Conservation (phyloP, 2,329 filamentous ascomycete species). For the Xylariales sp. region DNA sequence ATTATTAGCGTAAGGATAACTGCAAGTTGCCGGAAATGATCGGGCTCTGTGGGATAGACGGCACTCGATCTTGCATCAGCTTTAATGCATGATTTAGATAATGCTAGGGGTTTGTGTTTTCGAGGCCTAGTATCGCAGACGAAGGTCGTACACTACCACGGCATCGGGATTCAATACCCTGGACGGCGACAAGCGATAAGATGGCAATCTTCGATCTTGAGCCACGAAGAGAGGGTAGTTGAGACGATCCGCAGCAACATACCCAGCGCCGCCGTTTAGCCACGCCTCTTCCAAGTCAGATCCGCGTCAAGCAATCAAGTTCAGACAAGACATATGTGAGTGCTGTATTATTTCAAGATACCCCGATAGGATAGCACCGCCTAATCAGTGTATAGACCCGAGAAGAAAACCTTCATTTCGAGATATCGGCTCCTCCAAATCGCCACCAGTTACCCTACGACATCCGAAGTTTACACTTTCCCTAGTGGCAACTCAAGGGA, state of each 20-base stretch:
- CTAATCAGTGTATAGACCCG: constrained; percentile 5
- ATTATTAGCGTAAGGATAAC: constrained; percentile 1
- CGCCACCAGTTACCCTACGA: background rate
- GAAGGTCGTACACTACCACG: constrained; percentile 13
- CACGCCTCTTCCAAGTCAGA: background rate
- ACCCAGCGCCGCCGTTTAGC: background rate
- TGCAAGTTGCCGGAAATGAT: constrained; percentile 23
- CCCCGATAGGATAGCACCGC: constrained; percentile 22
- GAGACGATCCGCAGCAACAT: constrained; percentile 1
- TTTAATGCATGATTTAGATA: constrained; percentile 22
- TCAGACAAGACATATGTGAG: constrained; percentile 19
- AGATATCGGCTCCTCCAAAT: background rate
- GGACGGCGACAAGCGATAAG: background rate
- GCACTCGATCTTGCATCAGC: constrained; percentile 34
- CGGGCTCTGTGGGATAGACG: constrained; percentile 26
- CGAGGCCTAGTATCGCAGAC: background rate
- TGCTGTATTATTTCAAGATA: background rate
- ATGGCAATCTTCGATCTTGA: background rate
- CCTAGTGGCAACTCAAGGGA: background rate
- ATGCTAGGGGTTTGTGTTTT: constrained; percentile 4
- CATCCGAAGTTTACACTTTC: background rate
- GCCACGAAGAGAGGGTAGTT: background rate
- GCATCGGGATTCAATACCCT: constrained; percentile 9
- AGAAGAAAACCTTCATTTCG: background rate
- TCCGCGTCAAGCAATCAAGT: constrained; percentile 9